Evolutionary conservation across 116 monocot genomes (phyloP).

Genomic region (Zostera marina): DNA sequence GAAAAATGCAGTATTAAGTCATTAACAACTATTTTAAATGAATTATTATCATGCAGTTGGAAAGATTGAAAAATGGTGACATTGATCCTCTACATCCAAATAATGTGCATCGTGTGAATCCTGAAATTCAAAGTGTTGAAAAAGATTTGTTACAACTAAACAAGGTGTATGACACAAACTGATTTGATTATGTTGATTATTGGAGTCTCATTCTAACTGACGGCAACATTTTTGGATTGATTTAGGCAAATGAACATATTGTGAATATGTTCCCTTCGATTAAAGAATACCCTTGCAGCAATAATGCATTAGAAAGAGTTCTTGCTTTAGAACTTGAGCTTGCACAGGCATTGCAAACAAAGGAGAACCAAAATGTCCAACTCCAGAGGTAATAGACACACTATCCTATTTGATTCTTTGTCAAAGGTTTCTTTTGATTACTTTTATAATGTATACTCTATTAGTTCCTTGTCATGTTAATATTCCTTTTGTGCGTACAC

Average conservation of each 20-base stretch:
- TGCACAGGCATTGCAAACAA: slow-evolving; percentile 65
- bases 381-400: slow-evolving; percentile 28
- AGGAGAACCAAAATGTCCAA: slow-evolving; percentile 25
- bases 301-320: slow-evolving; percentile 72
- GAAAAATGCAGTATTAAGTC: too few species aligned
- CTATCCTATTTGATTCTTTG: background rate
- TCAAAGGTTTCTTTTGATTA: background rate
- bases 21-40: background rate
- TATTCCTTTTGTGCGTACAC: background rate
- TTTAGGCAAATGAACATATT: slow-evolving; percentile 73
- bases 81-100: slow-evolving; percentile 29
- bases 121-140: slow-evolving; percentile 46
- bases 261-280: slow-evolving; percentile 49
- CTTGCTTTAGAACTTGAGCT: slow-evolving; percentile 86
- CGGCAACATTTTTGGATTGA: background rate
- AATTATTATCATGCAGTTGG: slow-evolving; percentile 38
- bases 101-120: slow-evolving; percentile 27
- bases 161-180: slow-evolving; percentile 25
- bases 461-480: too few species aligned
- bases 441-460: background rate
- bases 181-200: background rate
- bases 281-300: slow-evolving; percentile 37
- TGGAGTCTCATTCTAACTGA: background rate
- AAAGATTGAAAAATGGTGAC: slow-evolving; percentile 68
- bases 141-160: slow-evolving; percentile 57